Percentiles rank a stretch among this genome's conserved stretches.
Evolutionary conservation across 495 filamentous ascomycete species (phyloP).

Genomic region (Pseudomonodictys pantanalensis): DNA sequence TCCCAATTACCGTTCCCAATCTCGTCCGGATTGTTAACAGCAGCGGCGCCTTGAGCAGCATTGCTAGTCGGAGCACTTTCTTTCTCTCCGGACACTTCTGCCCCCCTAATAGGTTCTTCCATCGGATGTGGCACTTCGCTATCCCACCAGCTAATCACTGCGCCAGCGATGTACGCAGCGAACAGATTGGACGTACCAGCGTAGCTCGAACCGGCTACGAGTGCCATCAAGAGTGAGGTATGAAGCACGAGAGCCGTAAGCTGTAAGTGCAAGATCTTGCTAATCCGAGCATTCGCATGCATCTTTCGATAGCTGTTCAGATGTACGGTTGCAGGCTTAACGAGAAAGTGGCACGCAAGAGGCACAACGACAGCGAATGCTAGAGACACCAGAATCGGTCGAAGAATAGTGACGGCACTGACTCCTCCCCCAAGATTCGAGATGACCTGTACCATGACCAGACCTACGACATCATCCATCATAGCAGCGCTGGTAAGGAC

Average conservation of each 20-base stretch:
- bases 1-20: too few relatives aligned
- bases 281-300: conserved; percentile 10
- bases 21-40: too few relatives aligned
- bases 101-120: too few relatives aligned
- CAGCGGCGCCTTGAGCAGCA: too few relatives aligned
- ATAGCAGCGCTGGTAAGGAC: conserved; percentile 72
- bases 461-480: conserved; percentile 77
- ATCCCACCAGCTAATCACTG: conserved; percentile 57
- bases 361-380: conserved; percentile 53
- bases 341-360: conserved; percentile 46
- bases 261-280: neutral
- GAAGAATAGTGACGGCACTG: conserved; percentile 48
- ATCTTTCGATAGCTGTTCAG: conserved; percentile 18
- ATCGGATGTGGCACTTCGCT: conserved; percentile 30
- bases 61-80: too few relatives aligned
- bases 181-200: conserved; percentile 69
- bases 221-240: conserved; percentile 49
- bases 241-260: conserved; percentile 45
- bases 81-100: too few relatives aligned
- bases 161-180: conserved; percentile 67
- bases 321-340: conserved; percentile 42
- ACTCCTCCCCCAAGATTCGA: conserved; percentile 50
- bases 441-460: conserved; percentile 74
- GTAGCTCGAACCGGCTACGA: conserved; percentile 58
- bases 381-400: conserved; percentile 58